Percentiles rank a stretch among this genome's conserved stretches.
phyloP scores from a whole-genome alignment of 805 yeast genomes.

The Myxozyma mucilagina region DNA sequence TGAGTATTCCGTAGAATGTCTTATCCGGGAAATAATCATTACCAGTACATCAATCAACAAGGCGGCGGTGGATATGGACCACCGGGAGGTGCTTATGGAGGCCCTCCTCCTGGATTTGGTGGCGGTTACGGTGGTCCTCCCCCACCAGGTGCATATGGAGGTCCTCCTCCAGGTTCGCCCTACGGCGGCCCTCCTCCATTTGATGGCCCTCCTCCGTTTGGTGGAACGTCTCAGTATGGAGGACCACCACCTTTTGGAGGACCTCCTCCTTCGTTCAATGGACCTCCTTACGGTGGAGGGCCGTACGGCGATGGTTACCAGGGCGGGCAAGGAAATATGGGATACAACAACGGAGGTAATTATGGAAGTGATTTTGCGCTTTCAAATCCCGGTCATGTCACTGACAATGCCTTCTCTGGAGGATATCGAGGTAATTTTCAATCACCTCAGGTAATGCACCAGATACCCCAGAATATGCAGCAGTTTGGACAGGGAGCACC shows the following conservation, averaged over 20 bases:
- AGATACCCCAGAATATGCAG: constrained; percentile 39
- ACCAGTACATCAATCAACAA: constrained; percentile 37
- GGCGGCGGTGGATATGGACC: background rate
- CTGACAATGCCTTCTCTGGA: background rate
- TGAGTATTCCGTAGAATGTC: constrained; percentile 22
- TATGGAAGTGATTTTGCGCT: background rate
- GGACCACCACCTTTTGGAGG: constrained; percentile 34
- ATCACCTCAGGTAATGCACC: constrained; percentile 18
- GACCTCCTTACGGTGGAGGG: constrained; percentile 10
- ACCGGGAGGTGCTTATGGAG: background rate
- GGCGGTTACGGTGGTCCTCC: constrained; percentile 6
- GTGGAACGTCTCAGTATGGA: constrained; percentile 33
- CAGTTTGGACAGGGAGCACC: constrained; percentile 38
- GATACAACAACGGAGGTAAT: background rate
- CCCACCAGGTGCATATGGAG: background rate
- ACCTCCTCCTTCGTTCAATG: background rate
- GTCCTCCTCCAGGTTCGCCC: constrained; percentile 17
- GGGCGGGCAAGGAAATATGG: constrained; percentile 5
- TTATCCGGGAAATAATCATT: constrained; percentile 43
- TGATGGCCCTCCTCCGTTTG: constrained; percentile 12
- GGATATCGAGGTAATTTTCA: constrained; percentile 3
- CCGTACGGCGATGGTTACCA: constrained; percentile 4
- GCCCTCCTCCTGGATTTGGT: constrained; percentile 3
- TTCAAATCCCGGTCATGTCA: background rate
- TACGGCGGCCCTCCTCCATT: constrained; percentile 16